These are phyloP conservation scores for Heterobasidion parviporum DNA, from an alignment of 1,284 basidiomycete genomes.

Conservation along the genomic window DNA sequence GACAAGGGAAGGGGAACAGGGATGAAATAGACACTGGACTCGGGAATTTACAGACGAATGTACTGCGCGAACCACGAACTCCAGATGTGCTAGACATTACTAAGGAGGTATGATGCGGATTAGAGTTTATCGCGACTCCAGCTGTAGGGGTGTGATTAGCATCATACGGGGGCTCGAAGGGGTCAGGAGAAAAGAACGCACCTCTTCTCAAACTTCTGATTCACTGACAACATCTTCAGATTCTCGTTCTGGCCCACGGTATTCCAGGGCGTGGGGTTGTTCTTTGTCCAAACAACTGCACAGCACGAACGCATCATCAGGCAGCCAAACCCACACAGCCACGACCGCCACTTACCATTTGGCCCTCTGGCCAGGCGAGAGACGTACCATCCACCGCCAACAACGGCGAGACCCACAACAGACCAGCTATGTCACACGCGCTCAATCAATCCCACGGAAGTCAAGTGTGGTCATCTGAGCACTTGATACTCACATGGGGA, in stretches of 20 bases:
- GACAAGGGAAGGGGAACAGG: background rate
- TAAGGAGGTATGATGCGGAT: conserved; percentile 2
- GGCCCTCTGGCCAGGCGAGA: conserved; percentile 65
- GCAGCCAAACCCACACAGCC: background rate
- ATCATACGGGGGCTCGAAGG: background rate
- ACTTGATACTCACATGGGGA: conserved; percentile 57
- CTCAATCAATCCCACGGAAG: background rate
- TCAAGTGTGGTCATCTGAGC: background rate
- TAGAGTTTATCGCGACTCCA: conserved; percentile 68
- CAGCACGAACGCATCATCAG: background rate
- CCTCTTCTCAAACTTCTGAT: conserved; percentile 69
- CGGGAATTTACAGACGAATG: too few relatives aligned
- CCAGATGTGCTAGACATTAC: background rate
- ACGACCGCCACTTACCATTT: conserved; percentile 36
- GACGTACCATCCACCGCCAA: conserved; percentile 67
- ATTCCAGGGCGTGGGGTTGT: conserved; percentile 77
- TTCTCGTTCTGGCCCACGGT: conserved; percentile 62
- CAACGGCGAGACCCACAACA: conserved; percentile 57
- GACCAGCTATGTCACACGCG: conserved; percentile 42
- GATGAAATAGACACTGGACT: too few relatives aligned
- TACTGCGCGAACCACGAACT: background rate
- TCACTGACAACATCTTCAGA: conserved; percentile 61
- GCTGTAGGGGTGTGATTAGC: conserved; percentile 25
- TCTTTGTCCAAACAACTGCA: conserved; percentile 72
- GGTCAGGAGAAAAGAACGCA: conserved; percentile 19